Evolutionary conservation across 371 early-diverging fungal species (phyloP).

Genomic region (Actinomucor elegans): DNA sequence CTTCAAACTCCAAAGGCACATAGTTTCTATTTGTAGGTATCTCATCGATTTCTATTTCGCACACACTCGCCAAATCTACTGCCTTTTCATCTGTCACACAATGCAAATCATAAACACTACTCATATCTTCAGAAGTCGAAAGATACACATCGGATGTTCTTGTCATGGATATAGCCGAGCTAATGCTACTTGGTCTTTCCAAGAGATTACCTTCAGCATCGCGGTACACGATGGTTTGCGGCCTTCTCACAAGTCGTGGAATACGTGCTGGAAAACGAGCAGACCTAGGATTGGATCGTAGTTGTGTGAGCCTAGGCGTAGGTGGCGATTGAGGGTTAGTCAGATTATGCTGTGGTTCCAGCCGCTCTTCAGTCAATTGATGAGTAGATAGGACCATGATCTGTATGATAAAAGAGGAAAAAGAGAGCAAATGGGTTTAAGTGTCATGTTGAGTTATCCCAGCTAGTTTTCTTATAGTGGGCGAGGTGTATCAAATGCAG

Average conservation of each 20-base stretch:
- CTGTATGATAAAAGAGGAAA: background rate
- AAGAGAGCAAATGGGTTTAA: background rate
- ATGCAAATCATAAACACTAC: background rate
- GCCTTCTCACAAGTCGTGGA: constrained; percentile 6
- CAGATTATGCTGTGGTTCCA: background rate
- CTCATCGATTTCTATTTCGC: constrained; percentile 1
- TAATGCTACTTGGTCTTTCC: constrained; percentile 11
- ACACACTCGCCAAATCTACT: background rate
- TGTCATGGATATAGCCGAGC: constrained; percentile 17
- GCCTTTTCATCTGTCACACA: constrained; percentile 11
- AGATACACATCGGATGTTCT: background rate
- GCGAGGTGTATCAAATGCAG: too few species aligned
- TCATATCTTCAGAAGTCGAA: too few species aligned
- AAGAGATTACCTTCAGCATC: background rate
- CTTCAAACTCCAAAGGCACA: constrained; percentile 10
- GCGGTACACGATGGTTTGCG: background rate
- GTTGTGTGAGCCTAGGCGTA: background rate
- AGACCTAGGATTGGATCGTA: background rate
- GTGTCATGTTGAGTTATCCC: too few species aligned
- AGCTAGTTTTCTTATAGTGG: too few species aligned
- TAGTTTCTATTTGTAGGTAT: background rate
- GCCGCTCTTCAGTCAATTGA: background rate
- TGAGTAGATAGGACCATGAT: background rate
- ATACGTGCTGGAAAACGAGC: constrained; percentile 1
- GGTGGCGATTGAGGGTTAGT: background rate